Percentiles rank a stretch among this genome's conserved stretches.
phyloP scores from a whole-genome alignment of 768 basidiomycete species.

The Naganishia friedmannii region DNA sequence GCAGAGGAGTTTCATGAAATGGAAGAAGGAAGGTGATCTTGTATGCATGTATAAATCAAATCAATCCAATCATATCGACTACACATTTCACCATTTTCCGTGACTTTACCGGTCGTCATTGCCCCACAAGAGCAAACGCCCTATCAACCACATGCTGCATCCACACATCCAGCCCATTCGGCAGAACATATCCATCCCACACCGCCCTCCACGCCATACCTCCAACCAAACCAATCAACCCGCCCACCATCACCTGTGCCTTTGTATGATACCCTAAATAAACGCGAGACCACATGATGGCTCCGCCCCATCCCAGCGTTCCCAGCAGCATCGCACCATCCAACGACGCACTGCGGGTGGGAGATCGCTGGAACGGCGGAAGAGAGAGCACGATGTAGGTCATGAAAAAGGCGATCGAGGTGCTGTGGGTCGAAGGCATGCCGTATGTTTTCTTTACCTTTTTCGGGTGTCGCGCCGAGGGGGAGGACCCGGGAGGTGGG shows the following conservation, averaged over 20 bases:
- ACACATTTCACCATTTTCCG: background rate
- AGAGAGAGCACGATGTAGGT: slow-evolving; percentile 49
- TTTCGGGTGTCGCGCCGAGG: slow-evolving; percentile 8
- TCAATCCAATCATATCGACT: too few species aligned
- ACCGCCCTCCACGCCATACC: slow-evolving; percentile 16
- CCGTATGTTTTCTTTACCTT: slow-evolving; percentile 53
- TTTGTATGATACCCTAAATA: slow-evolving; percentile 49
- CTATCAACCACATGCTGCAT: background rate
- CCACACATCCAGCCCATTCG: background rate
- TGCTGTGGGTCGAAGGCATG: slow-evolving; percentile 56
- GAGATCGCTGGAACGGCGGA: slow-evolving; percentile 32
- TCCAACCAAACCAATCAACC: slow-evolving; percentile 15
- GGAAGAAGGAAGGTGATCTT: background rate
- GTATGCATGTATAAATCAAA: background rate
- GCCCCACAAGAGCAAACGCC: background rate
- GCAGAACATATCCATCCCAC: slow-evolving; percentile 12
- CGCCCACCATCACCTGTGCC: slow-evolving; percentile 42
- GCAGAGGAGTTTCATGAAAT: background rate
- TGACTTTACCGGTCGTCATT: background rate
- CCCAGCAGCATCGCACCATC: background rate
- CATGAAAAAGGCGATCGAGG: slow-evolving; percentile 54
- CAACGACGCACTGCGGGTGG: background rate
- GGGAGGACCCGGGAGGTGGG: background rate
- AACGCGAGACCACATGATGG: slow-evolving; percentile 40
- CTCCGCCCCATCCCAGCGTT: slow-evolving; percentile 31